Evolutionary conservation across 306 rosid genomes (phyloP).

Genomic region (Gillenia trifoliata): DNA sequence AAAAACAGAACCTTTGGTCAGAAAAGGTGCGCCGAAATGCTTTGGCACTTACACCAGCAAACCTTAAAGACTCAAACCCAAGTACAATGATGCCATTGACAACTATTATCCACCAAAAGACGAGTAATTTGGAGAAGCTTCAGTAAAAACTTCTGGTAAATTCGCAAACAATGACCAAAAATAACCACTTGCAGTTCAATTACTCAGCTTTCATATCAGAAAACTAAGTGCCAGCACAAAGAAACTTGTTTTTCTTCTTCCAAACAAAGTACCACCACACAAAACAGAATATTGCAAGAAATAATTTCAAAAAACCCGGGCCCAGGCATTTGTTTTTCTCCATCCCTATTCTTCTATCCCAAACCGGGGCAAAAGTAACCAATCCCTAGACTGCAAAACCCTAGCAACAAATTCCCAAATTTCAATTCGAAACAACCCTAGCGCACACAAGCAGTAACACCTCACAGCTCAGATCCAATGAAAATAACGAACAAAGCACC

Average conservation of each 20-base stretch:
- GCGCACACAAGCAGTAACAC: background rate
- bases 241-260: background rate
- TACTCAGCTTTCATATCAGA: background rate
- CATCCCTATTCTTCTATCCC: background rate
- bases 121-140: background rate
- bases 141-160: background rate
- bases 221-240: too few species aligned
- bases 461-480: constrained; percentile 18
- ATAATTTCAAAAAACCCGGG: background rate
- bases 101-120: background rate
- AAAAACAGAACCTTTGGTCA: background rate
- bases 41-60: background rate
- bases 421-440: background rate
- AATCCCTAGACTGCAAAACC: constrained; percentile 22
- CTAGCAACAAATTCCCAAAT: constrained; percentile 3
- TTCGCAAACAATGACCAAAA: background rate
- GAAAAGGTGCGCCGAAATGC: background rate
- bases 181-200: background rate
- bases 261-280: background rate
- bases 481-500: background rate
- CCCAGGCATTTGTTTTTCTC: background rate
- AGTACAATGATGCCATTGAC: background rate
- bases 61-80: background rate
- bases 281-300: background rate
- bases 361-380: background rate